phyloP scores from a whole-genome alignment of 495 filamentous ascomycete species.

The Daldinia bambusicola region DNA sequence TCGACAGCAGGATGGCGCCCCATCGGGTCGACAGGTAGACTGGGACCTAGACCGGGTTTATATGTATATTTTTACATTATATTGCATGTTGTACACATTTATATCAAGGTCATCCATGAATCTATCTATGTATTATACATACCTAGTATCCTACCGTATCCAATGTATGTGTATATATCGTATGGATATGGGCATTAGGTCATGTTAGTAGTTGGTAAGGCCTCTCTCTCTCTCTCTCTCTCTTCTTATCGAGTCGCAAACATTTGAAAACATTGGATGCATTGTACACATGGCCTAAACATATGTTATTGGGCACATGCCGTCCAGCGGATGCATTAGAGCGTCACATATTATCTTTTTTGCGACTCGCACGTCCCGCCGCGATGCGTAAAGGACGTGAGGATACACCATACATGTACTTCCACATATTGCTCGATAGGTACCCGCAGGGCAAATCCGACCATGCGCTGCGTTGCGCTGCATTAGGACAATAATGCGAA shows the following conservation, averaged over 20 bases:
- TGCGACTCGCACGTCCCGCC: slow-evolving; percentile 31
- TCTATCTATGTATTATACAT: background rate
- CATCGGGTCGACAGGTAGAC: background rate
- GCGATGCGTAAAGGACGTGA: slow-evolving; percentile 17
- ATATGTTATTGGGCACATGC: slow-evolving; percentile 10
- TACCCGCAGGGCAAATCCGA: slow-evolving; percentile 39
- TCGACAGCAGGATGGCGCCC: background rate
- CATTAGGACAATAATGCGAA: slow-evolving; percentile 36
- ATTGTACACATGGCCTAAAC: slow-evolving; percentile 5
- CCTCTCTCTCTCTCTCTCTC: background rate
- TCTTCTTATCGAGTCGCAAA: slow-evolving; percentile 30
- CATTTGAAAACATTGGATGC: slow-evolving; percentile 9
- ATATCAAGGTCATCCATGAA: background rate
- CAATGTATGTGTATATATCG: too few species aligned
- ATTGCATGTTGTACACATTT: background rate
- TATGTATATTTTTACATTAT: slow-evolving; percentile 10
- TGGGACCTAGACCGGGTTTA: slow-evolving; percentile 3
- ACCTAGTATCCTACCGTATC: too few species aligned
- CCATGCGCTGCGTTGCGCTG: slow-evolving; percentile 29
- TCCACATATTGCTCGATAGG: slow-evolving; percentile 35
- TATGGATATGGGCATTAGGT: background rate
- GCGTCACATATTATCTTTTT: slow-evolving; percentile 33
- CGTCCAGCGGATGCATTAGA: slow-evolving; percentile 19
- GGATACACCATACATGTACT: slow-evolving; percentile 34
- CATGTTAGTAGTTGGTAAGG: slow-evolving; percentile 2